These are phyloP conservation scores for Nicotiana attenuata DNA, from an alignment of 257 asterid genomes.

Conservation along the genomic window DNA sequence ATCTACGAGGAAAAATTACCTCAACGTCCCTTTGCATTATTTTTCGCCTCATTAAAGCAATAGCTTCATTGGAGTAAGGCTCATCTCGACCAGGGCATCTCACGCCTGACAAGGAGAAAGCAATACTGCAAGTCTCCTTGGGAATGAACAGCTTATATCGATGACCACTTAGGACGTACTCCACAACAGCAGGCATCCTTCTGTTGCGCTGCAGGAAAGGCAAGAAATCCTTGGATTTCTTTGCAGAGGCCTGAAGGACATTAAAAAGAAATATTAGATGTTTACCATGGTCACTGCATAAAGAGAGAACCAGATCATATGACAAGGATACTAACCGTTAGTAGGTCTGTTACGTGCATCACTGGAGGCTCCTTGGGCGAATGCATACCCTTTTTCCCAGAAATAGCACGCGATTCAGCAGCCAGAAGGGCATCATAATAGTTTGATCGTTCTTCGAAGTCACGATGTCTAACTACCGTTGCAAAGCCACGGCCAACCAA, in stretches of 20 bases:
- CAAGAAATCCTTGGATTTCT: constrained; percentile 83
- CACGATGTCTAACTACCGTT: constrained; percentile 88
- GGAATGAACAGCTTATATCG: constrained; percentile 79
- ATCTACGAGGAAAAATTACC: constrained; percentile 33
- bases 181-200: constrained; percentile 91
- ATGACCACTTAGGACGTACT: constrained; percentile 96
- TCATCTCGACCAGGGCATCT: constrained; percentile 97
- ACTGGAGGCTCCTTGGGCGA: constrained; percentile 86
- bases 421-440: constrained; percentile 82
- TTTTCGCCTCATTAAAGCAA: constrained; percentile 93
- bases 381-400: constrained; percentile 89
- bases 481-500: constrained; percentile 91
- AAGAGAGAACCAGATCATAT: neutral
- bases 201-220: constrained; percentile 83
- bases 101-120: constrained; percentile 91
- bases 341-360: constrained; percentile 77
- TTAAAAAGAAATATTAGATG: neutral
- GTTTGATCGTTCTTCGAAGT: constrained; percentile 95
- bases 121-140: constrained; percentile 89
- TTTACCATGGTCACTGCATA: neutral
- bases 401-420: constrained; percentile 81
- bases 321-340: constrained; percentile 51
- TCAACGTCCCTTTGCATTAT: constrained; percentile 99
- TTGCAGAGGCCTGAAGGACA: constrained; percentile 52
- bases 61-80: constrained; percentile 89